These are phyloP conservation scores for Pichiaceae sp. DNA, from an alignment of 1,139 yeast species.

Conservation along the genomic window DNA sequence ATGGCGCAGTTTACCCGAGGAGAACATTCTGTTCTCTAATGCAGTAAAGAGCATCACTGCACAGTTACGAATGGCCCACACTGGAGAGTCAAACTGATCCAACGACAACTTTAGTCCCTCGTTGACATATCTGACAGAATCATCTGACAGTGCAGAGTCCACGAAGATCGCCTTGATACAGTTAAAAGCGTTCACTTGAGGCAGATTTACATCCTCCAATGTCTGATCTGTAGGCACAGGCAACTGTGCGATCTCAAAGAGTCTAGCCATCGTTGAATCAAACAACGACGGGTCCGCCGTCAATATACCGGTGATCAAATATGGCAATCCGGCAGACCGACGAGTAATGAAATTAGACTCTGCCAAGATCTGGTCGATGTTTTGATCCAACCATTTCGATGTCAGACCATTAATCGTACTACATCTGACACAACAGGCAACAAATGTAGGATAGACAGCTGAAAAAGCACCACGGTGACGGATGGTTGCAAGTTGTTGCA, in stretches of 20 bases:
- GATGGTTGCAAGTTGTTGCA: slow-evolving; percentile 61
- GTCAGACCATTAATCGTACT: slow-evolving; percentile 29
- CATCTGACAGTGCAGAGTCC: slow-evolving; percentile 55
- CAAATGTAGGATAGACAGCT: slow-evolving; percentile 74
- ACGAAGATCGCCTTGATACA: slow-evolving; percentile 67
- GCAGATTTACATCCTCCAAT: slow-evolving; percentile 56
- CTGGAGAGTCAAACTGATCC: slow-evolving; percentile 48
- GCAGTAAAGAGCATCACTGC: slow-evolving; percentile 90
- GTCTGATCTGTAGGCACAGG: slow-evolving; percentile 29
- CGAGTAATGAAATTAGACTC: slow-evolving; percentile 69
- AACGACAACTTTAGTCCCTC: slow-evolving; percentile 55
- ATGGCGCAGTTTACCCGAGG: slow-evolving; percentile 35
- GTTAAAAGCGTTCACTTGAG: slow-evolving; percentile 92
- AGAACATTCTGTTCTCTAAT: slow-evolving; percentile 70
- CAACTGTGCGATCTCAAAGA: slow-evolving; percentile 43
- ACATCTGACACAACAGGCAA: slow-evolving; percentile 52
- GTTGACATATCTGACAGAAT: slow-evolving; percentile 46
- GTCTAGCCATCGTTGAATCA: slow-evolving; percentile 37
- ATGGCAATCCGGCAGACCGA: slow-evolving; percentile 90
- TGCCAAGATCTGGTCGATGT: slow-evolving; percentile 42
- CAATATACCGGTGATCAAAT: slow-evolving; percentile 62
- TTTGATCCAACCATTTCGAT: slow-evolving; percentile 45
- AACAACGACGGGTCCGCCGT: slow-evolving; percentile 44
- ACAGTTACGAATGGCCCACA: slow-evolving; percentile 88
- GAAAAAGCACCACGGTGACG: slow-evolving; percentile 91